These are phyloP conservation scores for Coemansia sp. DNA, from an alignment of 192 early-diverging fungal species.

Conservation along the genomic window DNA sequence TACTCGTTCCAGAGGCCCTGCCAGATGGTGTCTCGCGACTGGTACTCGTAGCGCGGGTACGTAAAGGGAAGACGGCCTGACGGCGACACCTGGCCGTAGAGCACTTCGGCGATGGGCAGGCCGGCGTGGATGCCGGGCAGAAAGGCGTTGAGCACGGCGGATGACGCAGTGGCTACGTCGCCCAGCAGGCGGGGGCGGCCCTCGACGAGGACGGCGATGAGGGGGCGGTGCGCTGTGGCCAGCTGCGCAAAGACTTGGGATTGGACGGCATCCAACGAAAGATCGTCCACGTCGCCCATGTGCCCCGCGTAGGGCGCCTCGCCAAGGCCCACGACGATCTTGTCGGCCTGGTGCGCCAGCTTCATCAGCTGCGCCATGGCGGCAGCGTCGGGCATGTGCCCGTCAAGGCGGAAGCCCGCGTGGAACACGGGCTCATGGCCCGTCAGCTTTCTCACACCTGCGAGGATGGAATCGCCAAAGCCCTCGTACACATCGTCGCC, in stretches of 20 bases:
- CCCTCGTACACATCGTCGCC: slow-evolving; percentile 30
- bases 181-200: slow-evolving; percentile 59
- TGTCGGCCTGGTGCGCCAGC: slow-evolving; percentile 29
- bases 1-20: slow-evolving; percentile 47
- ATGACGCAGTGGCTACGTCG: slow-evolving; percentile 37
- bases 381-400: neutral
- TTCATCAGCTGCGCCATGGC: slow-evolving; percentile 6
- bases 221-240: slow-evolving; percentile 15
- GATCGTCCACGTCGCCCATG: slow-evolving; percentile 8
- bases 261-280: slow-evolving; percentile 33
- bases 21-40: slow-evolving; percentile 47
- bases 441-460: slow-evolving; percentile 11
- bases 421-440: slow-evolving; percentile 11
- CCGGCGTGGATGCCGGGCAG: slow-evolving; percentile 63
- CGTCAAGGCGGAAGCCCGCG: slow-evolving; percentile 19
- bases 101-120: slow-evolving; percentile 57
- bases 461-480: slow-evolving; percentile 23
- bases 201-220: slow-evolving; percentile 56
- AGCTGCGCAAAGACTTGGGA: slow-evolving; percentile 32
- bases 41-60: slow-evolving; percentile 55
- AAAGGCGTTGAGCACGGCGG: slow-evolving; percentile 55
- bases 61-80: slow-evolving; percentile 61
- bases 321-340: slow-evolving; percentile 42
- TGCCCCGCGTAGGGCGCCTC: slow-evolving; percentile 14
- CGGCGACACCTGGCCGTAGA: slow-evolving; percentile 60